A percentile compares a stretch with the other conserved stretches of the same genome.
These are phyloP conservation scores for Nigrospora oryzae DNA, from an alignment of 2,329 filamentous ascomycete genomes.

Conservation along the genomic window DNA sequence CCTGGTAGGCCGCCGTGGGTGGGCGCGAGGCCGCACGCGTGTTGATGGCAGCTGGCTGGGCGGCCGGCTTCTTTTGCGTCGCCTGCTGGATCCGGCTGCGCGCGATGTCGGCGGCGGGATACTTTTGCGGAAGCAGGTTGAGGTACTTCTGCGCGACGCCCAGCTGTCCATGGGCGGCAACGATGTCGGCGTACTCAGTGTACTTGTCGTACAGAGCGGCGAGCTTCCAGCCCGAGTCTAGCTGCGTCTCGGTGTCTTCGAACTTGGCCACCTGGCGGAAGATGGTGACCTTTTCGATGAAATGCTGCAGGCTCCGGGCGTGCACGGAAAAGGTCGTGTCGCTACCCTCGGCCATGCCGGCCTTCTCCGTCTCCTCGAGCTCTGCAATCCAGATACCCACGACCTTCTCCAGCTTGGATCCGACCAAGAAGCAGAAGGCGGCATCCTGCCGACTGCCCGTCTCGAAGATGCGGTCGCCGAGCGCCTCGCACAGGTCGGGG, in stretches of 20 bases:
- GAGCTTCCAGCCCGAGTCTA: constrained; percentile 81
- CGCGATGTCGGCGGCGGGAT: constrained; percentile 80
- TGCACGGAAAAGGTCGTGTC: constrained; percentile 90
- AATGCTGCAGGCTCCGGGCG: constrained; percentile 76
- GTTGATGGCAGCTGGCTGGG: constrained; percentile 16
- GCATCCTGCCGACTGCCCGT: constrained; percentile 76
- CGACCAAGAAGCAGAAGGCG: constrained; percentile 91
- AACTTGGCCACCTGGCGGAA: constrained; percentile 95
- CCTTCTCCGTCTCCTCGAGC: constrained; percentile 74
- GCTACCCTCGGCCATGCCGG: constrained; percentile 58
- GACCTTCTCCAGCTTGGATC: constrained; percentile 95
- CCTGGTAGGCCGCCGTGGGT: background rate
- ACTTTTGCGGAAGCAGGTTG: constrained; percentile 72
- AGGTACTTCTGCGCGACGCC: constrained; percentile 85
- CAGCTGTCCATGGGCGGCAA: constrained; percentile 82
- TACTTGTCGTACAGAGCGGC: constrained; percentile 87
- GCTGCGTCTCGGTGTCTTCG: constrained; percentile 64
- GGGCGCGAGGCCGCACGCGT: constrained; percentile 8
- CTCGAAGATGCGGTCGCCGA: constrained; percentile 85
- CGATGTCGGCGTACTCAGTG: constrained; percentile 91
- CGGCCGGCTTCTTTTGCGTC: constrained; percentile 47
- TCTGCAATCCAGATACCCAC: constrained; percentile 90
- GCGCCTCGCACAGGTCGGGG: constrained; percentile 85
- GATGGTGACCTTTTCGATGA: constrained; percentile 96
- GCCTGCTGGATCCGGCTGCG: constrained; percentile 79